Evolutionary conservation across 371 early-diverging fungal genomes (phyloP).

Genomic region (Apophysomyces sp.): DNA sequence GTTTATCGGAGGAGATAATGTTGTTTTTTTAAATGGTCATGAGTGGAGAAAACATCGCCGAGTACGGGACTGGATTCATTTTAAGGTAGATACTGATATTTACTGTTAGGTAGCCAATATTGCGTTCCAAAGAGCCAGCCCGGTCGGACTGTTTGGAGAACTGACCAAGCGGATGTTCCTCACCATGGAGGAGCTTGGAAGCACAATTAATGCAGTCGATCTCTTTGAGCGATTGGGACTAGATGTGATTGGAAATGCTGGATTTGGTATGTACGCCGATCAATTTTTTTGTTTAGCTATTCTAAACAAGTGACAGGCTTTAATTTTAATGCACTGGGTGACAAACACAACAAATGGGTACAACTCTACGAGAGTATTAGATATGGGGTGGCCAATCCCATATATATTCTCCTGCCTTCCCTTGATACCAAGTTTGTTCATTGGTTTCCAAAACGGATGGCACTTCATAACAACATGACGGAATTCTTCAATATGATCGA

Average conservation of each 20-base stretch:
- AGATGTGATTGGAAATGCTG: constrained; percentile 1
- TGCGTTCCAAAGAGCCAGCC: constrained; percentile 32
- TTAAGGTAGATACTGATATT: not conserved
- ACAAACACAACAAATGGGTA: constrained; percentile 9
- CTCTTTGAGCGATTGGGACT: not conserved
- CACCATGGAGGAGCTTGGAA: constrained; percentile 7
- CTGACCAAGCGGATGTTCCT: constrained; percentile 17
- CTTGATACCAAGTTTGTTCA: too few relatives aligned
- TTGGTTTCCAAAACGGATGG: too few relatives aligned
- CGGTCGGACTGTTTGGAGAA: constrained; percentile 25
- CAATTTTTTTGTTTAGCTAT: too few relatives aligned
- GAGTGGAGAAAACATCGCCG: not conserved
- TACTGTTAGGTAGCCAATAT: constrained; percentile 24
- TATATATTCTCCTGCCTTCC: too few relatives aligned
- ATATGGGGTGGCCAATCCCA: not conserved
- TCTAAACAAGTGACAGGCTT: too few relatives aligned
- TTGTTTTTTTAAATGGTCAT: not conserved
- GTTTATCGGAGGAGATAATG: not conserved
- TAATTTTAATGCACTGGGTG: constrained; percentile 11
- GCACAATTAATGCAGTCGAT: not conserved
- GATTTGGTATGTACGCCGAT: not conserved
- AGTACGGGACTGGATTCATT: not conserved
- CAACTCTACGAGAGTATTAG: constrained; percentile 5
- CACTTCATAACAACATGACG: too few relatives aligned
- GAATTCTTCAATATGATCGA: too few relatives aligned